Percentiles rank a stretch among this genome's conserved stretches.
These are phyloP conservation scores for grape (Vitis vinifera) DNA, from an alignment of 164 flowering plant species.

Conservation along the genomic window ASM3070453v1 NC_081812.1:16447501-16448000, in stretches of 20 bases:
- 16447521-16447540: conserved; percentile 27
- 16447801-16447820: conserved; percentile 16
- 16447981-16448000: conserved; percentile 45
- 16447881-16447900: conserved; percentile 41
- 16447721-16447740: conserved; percentile 27
- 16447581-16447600: conserved; percentile 27
- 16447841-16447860: conserved; percentile 21
- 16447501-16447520: conserved; percentile 25
- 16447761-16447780: conserved; percentile 33
- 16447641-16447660: conserved; percentile 9
- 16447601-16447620: conserved; percentile 15
- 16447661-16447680: not conserved
- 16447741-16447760: conserved; percentile 23
- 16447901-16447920: conserved; percentile 38
- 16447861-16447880: conserved; percentile 37
- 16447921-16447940: conserved; percentile 47
- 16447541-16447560: conserved; percentile 32
- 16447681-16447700: conserved; percentile 4
- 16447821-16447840: conserved; percentile 20
- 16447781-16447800: conserved; percentile 21
- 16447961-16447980: conserved; percentile 35
- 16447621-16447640: not conserved
- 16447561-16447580: conserved; percentile 20
- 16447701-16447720: conserved; percentile 5
- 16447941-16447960: conserved; percentile 47